Evolutionary conservation across 164 flowering plant genomes (phyloP), one percentile per base, ranked within the genome.

Genomic region (Annona cherimola): DNA sequence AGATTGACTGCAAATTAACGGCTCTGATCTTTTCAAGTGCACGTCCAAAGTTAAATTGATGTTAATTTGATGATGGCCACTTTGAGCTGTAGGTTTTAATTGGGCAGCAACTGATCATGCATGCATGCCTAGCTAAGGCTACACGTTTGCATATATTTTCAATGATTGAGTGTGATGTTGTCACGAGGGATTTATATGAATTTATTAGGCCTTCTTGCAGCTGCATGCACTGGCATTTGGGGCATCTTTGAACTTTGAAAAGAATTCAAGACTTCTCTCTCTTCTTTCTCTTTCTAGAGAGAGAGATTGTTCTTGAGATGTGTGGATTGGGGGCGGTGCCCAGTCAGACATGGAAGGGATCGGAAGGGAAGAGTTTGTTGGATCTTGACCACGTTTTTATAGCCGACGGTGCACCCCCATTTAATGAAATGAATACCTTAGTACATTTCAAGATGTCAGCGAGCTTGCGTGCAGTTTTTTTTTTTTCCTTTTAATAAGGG

Each of bases 191-290:
- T 62, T 62, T 35, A 41, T 9, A 1, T 1, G 67, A 64, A 64
- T 64, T 64, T 64, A 64, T 64, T 64, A 12, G 67, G 67, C 67
- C 20, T 42, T 41, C 67, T 64, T 64, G 42, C 14, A 50, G 14
- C 35, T 26, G 35, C 35, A 26, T 26, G 35, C 14, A 50, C 57
- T 50, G 57, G 14, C 57, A 11, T 44, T 20, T 40, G 4, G 4
- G 41, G n/a, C 67, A 64, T 64, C 67, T 64, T 12, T 4, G 42
- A 64, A 64, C 44, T 64, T 64, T 64, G 67, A 64, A 14, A 61
- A 16, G 57, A 50, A 50, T 50, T 6, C 8, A 16, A 50, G 18
- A 50, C 26, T 54, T 54, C 12, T 54, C 59, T 54, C 1, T 54
- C 16, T 20, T 4, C 6, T 4, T 14, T 61, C 26, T 61, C 26